A percentile compares a stretch with the other conserved stretches of the same genome.
phyloP scores from a whole-genome alignment of 148 eudicot species.

The Chenopodium quinoa region DNA sequence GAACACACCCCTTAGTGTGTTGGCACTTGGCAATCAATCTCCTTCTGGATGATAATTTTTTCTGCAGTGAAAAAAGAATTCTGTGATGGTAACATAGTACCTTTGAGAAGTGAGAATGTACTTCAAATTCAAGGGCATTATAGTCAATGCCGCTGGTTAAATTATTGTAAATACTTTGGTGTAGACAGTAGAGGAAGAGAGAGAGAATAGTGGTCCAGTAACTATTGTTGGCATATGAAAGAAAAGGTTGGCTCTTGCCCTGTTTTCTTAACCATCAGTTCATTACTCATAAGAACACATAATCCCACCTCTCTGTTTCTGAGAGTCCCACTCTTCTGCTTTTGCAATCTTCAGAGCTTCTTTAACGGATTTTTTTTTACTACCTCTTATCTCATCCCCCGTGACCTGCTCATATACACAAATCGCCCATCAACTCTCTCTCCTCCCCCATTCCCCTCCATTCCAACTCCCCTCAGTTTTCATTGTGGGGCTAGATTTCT shows the following conservation, averaged over 20 bases:
- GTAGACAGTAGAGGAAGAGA: slow-evolving; percentile 3
- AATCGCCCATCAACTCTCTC: slow-evolving; percentile 17
- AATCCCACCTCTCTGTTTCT: slow-evolving; percentile 26
- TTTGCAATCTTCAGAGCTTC: slow-evolving; percentile 37
- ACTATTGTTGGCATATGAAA: slow-evolving; percentile 34
- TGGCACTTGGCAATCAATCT: neutral
- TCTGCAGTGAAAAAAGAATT: slow-evolving; percentile 17
- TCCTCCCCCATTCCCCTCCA: neutral
- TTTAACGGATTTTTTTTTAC: slow-evolving; percentile 25
- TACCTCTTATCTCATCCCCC: slow-evolving; percentile 38
- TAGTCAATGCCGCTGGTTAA: slow-evolving; percentile 29
- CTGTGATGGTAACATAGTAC: slow-evolving; percentile 16
- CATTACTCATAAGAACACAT: slow-evolving; percentile 34
- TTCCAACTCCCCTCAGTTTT: neutral
- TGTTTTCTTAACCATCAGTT: slow-evolving; percentile 37
- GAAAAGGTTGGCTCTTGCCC: slow-evolving; percentile 47
- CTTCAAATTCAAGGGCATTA: slow-evolving; percentile 28
- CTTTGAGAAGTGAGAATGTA: slow-evolving; percentile 12
- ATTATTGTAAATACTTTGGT: slow-evolving; percentile 24
- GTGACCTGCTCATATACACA: slow-evolving; percentile 32
- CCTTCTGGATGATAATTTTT: neutral
- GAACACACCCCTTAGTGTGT: neutral
- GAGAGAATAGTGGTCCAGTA: slow-evolving; percentile 47
- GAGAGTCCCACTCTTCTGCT: slow-evolving; percentile 34
- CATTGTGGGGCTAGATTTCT: slow-evolving; percentile 30